These are phyloP conservation scores for Chenopodium quinoa DNA, from an alignment of 148 eudicot genomes.

Conservation along the genomic window DNA sequence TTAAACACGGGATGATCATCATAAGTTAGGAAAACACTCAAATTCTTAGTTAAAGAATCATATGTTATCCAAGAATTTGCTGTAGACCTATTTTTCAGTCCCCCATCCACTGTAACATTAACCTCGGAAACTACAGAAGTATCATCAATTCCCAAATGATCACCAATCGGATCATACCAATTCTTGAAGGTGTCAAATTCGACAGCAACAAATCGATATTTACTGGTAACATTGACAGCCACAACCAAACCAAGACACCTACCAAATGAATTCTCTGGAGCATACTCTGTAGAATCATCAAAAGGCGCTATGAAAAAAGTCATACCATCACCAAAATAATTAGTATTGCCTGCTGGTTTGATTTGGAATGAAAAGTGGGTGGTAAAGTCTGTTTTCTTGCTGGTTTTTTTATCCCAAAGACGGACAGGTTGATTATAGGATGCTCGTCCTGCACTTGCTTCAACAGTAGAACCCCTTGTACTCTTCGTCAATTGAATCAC, in stretches of 20 bases:
- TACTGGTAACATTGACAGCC: neutral
- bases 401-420: slow-evolving; percentile 30
- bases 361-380: slow-evolving; percentile 46
- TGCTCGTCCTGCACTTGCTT: slow-evolving; percentile 35
- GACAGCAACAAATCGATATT: slow-evolving; percentile 36
- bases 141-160: slow-evolving; percentile 49
- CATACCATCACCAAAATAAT: slow-evolving; percentile 35
- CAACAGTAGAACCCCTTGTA: slow-evolving; percentile 12
- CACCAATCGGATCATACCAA: slow-evolving; percentile 34
- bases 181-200: slow-evolving; percentile 46
- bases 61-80: slow-evolving; percentile 46
- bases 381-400: slow-evolving; percentile 33
- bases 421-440: slow-evolving; percentile 24
- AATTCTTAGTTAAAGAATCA: slow-evolving; percentile 30
- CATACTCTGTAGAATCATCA: neutral
- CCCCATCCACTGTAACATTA: slow-evolving; percentile 21
- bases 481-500: slow-evolving; percentile 36
- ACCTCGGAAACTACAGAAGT: slow-evolving; percentile 39
- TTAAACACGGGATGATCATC: slow-evolving; percentile 24
- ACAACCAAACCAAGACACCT: slow-evolving; percentile 34
- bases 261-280: slow-evolving; percentile 32
- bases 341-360: neutral
- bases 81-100: slow-evolving; percentile 23
- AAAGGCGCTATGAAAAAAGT: slow-evolving; percentile 38
- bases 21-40: slow-evolving; percentile 39